Base-by-base conservation (phyloP, 345 rosid genomes). In the Aurinia saxatilis region DNA sequence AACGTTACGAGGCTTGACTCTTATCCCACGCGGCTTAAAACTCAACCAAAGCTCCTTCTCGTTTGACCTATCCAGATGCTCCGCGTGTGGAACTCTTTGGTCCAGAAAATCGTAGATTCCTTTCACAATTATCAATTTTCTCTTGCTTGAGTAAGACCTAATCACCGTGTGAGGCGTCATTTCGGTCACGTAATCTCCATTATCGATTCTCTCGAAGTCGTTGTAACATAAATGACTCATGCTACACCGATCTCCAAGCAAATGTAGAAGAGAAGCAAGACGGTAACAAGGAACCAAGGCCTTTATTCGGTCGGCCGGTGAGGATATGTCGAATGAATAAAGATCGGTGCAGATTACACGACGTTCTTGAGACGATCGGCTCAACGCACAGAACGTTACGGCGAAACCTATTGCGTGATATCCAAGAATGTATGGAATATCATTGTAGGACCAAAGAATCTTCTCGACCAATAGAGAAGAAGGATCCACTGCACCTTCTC, bases 281-380 rank as follows among this genome's bases (percentile, higher is more conserved):
- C 99, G 80, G 48, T 82, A 90, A 62, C 99, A 93, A 40, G 97
- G 96, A 42, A 90, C 81, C 47, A 93, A 68, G 34, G 88, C 90
- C 63, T 82, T 90, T 13, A 90, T 54, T 47, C 99, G 65, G 59
- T 87, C 91, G 0, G 81, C 42, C 0, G 81, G 85, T 5, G 87
- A 82, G 1, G 90, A 84, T 2, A 90, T 48, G 63, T 90, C 87
- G 0, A 90, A 41, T 0, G 97, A 72, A 76, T 73, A 87, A 7
- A 93, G 74, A 75, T 90, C 96, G 0, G 97, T 84, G 36, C 92
- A 78, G 57, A 78, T 60, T 6, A 90, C 64, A 5, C 84, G 86
- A 31, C n/a, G n/a, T n/a, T 81, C 90, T 25, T 78, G 91, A 18
- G 69, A 63, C 0, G 91, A 80, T 16, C 90, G 73, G 59, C 79